Evolutionary conservation across 805 yeast genomes (phyloP).

Genomic region (Ogataea wickerhamii): DNA sequence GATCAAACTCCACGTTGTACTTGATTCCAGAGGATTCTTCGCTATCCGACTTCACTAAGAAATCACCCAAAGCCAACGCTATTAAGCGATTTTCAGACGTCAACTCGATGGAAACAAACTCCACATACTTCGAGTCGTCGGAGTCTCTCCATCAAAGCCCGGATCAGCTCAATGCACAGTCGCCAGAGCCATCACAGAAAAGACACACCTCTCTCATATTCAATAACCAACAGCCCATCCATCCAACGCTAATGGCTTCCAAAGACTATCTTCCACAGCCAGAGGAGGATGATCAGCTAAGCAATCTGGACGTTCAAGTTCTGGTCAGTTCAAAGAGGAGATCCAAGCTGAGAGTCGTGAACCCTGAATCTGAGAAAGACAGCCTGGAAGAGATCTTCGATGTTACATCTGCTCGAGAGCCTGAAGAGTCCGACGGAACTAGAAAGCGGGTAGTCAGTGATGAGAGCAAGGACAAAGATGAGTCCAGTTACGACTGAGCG

Average conservation of each 20-base stretch:
- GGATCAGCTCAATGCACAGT: conserved; percentile 7
- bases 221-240: conserved; percentile 11
- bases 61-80: conserved; percentile 3
- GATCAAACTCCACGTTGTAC: conserved; percentile 22
- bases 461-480: conserved; percentile 21
- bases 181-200: conserved; percentile 6
- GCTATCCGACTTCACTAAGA: conserved; percentile 12
- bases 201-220: conserved; percentile 15
- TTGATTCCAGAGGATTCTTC: conserved; percentile 27
- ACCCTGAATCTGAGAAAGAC: conserved; percentile 38
- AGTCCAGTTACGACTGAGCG: conserved; percentile 12
- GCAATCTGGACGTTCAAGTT: conserved; percentile 64
- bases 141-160: conserved; percentile 2
- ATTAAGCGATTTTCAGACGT: conserved; percentile 8
- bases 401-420: not conserved
- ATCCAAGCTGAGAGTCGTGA: conserved; percentile 54
- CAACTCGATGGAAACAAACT: conserved; percentile 9
- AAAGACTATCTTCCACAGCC: conserved; percentile 20
- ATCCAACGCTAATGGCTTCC: conserved; percentile 16
- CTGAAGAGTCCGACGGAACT: conserved; percentile 9
- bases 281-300: conserved; percentile 41
- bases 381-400: conserved; percentile 2
- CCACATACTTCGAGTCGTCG: conserved; percentile 17
- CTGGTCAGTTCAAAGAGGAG: conserved; percentile 64
- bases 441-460: conserved; percentile 30